Percentiles rank a stretch among this genome's conserved stretches.
These are phyloP conservation scores for Candida pseudofarinosa DNA, from an alignment of 805 yeast genomes.

Conservation along the genomic window DNA sequence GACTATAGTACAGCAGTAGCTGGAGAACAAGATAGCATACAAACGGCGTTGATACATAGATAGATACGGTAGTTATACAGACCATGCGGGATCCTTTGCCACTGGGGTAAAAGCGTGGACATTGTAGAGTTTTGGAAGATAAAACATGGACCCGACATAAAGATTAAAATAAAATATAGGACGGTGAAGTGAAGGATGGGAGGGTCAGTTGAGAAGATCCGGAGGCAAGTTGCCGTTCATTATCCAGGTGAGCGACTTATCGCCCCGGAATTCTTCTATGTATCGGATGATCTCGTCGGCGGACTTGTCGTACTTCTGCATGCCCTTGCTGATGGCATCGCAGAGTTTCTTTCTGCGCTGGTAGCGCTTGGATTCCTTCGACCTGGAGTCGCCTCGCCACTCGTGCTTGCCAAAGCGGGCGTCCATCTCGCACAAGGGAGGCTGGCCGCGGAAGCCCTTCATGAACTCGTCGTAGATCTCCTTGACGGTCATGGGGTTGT, in stretches of 20 bases:
- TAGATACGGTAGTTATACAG: not conserved
- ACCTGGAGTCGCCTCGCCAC: constrained; percentile 45
- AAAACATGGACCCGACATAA: too few species aligned
- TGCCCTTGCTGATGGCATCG: constrained; percentile 41
- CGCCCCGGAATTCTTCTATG: constrained; percentile 41
- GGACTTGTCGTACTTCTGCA: constrained; percentile 34
- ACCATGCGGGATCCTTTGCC: too few species aligned
- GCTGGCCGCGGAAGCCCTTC: constrained; percentile 42
- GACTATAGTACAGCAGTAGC: too few species aligned
- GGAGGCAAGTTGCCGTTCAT: constrained; percentile 44
- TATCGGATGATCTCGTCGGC: constrained; percentile 38
- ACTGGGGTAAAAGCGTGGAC: too few species aligned
- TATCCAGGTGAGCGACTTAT: constrained; percentile 42
- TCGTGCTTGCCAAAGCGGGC: constrained; percentile 39
- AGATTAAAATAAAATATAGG: too few species aligned
- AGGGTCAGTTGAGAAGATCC: constrained; percentile 18
- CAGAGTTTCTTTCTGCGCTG: constrained; percentile 42
- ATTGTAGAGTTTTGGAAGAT: too few species aligned
- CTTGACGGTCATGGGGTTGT: constrained; percentile 41
- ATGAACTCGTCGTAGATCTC: constrained; percentile 44
- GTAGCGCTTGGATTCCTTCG: constrained; percentile 40
- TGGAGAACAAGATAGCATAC: too few species aligned
- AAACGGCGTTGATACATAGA: not conserved
- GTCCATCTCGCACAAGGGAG: constrained; percentile 40
- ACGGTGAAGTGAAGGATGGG: not conserved